Percentiles rank a stretch among this genome's conserved stretches.
These are phyloP conservation scores for Porphyrellus cyaneotinctus DNA, from an alignment of 768 basidiomycete genomes.

Conservation along the genomic window DNA sequence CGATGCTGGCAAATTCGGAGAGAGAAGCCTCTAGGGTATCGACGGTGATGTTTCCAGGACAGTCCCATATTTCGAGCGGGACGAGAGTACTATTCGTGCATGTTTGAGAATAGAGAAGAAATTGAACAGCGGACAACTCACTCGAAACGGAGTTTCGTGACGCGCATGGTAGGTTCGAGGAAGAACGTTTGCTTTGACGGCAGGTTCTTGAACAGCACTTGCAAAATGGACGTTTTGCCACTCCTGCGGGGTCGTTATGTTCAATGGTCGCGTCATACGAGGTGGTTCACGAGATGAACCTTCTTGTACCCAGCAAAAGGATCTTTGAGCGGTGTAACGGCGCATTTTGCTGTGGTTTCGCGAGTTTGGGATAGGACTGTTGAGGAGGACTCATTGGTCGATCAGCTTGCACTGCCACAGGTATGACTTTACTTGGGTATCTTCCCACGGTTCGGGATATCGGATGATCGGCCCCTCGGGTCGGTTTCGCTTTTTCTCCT, in stretches of 20 bases:
- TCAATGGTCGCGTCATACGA: neutral
- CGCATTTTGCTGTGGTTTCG: constrained; percentile 13
- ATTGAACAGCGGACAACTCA: constrained; percentile 39
- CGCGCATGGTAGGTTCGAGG: constrained; percentile 80
- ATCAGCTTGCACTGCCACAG: neutral
- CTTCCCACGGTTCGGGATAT: neutral
- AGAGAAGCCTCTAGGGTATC: constrained; percentile 75
- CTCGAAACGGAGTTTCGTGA: constrained; percentile 76
- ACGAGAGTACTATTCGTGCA: constrained; percentile 67
- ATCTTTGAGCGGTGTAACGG: constrained; percentile 53
- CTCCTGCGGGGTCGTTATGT: constrained; percentile 46
- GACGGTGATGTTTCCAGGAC: constrained; percentile 79
- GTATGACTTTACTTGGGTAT: neutral
- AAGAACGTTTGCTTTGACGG: constrained; percentile 84
- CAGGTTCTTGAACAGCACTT: constrained; percentile 87
- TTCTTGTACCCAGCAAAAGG: constrained; percentile 66
- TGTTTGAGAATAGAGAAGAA: neutral
- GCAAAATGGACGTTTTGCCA: constrained; percentile 88
- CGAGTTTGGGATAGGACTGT: constrained; percentile 10
- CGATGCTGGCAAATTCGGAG: constrained; percentile 75
- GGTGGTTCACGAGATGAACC: constrained; percentile 33
- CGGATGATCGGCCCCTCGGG: neutral
- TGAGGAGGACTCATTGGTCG: constrained; percentile 9
- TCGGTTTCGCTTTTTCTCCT: neutral
- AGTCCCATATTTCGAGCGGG: constrained; percentile 93